These are phyloP conservation scores for Blastocystis hominis DNA, from an alignment of 352 stramenopile genomes.

Conservation along the genomic window DNA sequence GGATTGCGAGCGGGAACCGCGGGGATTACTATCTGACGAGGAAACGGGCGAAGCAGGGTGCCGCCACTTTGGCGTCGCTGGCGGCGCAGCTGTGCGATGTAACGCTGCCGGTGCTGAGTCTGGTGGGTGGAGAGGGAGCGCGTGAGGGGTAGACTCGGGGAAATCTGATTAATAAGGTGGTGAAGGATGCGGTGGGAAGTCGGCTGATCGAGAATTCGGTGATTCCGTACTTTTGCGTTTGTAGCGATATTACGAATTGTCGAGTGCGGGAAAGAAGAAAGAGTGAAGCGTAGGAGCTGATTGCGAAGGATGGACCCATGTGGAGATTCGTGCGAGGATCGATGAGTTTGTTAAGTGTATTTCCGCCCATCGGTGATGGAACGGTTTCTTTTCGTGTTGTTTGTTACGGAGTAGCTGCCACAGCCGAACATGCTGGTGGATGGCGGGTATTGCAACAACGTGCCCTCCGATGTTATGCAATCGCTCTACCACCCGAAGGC, in stretches of 20 bases:
- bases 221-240: constrained; percentile 81
- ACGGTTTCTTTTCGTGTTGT: not conserved
- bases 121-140: not conserved
- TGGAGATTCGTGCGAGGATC: constrained; percentile 81
- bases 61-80: not conserved
- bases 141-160: constrained; percentile 6
- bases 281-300: constrained; percentile 71
- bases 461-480: constrained; percentile 68
- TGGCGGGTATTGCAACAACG: constrained; percentile 83
- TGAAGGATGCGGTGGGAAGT: constrained; percentile 34
- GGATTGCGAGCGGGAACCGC: not conserved
- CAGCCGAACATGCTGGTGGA: constrained; percentile 69
- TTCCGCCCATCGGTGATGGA: constrained; percentile 60
- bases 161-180: constrained; percentile 53
- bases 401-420: not conserved
- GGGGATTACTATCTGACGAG: constrained; percentile 28
- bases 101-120: constrained; percentile 5
- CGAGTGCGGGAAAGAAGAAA: not conserved
- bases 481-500: constrained; percentile 29
- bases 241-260: constrained; percentile 74
- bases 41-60: constrained; percentile 19
- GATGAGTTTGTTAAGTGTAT: constrained; percentile 67
- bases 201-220: constrained; percentile 70
- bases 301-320: constrained; percentile 72
- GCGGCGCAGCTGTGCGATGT: not conserved